A percentile compares a stretch with the other conserved stretches of the same genome.
These are phyloP conservation scores for Bipolaris gigantea DNA, from an alignment of 2,329 filamentous ascomycete genomes.

Conservation along the genomic window DNA sequence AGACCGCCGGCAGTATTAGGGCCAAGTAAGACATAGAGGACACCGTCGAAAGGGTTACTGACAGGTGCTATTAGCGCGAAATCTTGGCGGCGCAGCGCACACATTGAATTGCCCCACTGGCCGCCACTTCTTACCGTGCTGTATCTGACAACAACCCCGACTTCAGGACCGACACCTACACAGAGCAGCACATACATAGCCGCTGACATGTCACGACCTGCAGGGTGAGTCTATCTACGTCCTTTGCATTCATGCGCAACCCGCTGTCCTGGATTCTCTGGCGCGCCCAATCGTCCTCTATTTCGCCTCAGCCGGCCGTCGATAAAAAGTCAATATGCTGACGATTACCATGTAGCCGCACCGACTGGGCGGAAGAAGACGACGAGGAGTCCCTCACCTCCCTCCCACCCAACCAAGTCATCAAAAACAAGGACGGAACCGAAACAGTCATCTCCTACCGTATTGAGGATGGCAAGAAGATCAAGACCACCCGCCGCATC, in stretches of 20 bases:
- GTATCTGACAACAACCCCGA: conserved; percentile 7
- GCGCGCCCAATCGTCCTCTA: neutral
- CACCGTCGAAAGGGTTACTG: neutral
- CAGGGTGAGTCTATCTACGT: conserved; percentile 34
- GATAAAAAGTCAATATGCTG: conserved; percentile 3
- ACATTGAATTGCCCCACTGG: conserved; percentile 21
- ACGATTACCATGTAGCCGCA: conserved; percentile 50
- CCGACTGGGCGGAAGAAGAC: conserved; percentile 90
- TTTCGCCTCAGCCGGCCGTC: neutral
- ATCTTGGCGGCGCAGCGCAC: conserved; percentile 22
- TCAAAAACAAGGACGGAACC: conserved; percentile 96
- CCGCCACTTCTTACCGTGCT: conserved; percentile 16
- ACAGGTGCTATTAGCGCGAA: conserved; percentile 18
- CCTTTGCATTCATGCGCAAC: neutral
- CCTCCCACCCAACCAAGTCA: conserved; percentile 82
- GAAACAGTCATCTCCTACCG: conserved; percentile 92
- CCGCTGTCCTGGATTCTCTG: neutral
- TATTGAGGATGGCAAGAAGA: conserved; percentile 89
- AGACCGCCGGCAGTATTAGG: neutral
- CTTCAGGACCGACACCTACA: conserved; percentile 1
- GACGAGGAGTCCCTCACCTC: conserved; percentile 74
- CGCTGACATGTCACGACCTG: conserved; percentile 44
- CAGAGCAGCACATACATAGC: conserved; percentile 14
- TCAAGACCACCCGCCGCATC: conserved; percentile 96
- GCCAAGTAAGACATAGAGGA: neutral